phyloP scores from a whole-genome alignment of 2,329 filamentous ascomycete genomes.

The Colletotrichum paranaense region DNA sequence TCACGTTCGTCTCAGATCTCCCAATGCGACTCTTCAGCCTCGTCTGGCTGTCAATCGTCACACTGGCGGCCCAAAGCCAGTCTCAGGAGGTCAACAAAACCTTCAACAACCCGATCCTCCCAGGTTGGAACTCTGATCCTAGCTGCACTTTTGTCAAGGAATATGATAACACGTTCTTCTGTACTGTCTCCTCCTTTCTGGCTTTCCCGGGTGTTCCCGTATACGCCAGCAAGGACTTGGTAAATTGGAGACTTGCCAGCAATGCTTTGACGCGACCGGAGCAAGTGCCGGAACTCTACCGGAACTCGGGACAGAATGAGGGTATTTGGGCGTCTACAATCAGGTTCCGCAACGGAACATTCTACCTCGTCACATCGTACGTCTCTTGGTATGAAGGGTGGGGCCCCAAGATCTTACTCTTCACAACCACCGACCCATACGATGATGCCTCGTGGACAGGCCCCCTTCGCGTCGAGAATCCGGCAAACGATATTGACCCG shows the following conservation, averaged over 20 bases:
- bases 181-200: constrained; percentile 63
- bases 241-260: constrained; percentile 58
- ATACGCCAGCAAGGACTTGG: constrained; percentile 62
- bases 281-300: constrained; percentile 48
- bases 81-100: constrained; percentile 16
- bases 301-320: constrained; percentile 35
- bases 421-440: constrained; percentile 53
- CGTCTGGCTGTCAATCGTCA: constrained; percentile 6
- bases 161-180: constrained; percentile 59
- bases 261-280: constrained; percentile 53
- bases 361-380: constrained; percentile 50
- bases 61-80: constrained; percentile 3
- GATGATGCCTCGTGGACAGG: constrained; percentile 53
- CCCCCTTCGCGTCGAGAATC: constrained; percentile 45
- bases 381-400: constrained; percentile 38
- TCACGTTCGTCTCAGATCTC: no score
- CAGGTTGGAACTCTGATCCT: constrained; percentile 62
- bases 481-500: constrained; percentile 55
- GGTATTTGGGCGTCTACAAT: constrained; percentile 61
- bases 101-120: constrained; percentile 56
- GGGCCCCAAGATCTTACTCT: constrained; percentile 50
- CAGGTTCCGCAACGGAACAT: constrained; percentile 52
- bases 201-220: constrained; percentile 64
- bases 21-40: constrained; percentile 19
- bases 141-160: constrained; percentile 53